phyloP scores from a whole-genome alignment of 148 eudicot genomes.

The Nyssa sinensis region DNA sequence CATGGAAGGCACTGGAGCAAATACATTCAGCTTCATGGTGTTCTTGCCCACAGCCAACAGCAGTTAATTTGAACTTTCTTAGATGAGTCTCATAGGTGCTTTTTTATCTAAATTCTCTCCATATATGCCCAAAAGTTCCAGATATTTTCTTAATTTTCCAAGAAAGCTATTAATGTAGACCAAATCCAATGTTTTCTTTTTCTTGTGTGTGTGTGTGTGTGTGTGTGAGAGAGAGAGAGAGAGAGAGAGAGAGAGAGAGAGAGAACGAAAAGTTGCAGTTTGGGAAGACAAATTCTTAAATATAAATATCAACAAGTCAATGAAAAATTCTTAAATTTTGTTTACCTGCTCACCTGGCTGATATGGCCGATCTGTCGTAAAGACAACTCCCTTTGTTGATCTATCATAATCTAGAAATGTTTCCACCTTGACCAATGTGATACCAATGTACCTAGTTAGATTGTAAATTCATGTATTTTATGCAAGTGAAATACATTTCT shows the following conservation, averaged over 20 bases:
- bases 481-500: background rate
- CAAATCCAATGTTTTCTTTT: background rate
- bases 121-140: too few relatives aligned
- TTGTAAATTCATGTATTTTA: constrained; percentile 3
- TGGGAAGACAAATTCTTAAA: background rate
- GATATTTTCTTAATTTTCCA: too few relatives aligned
- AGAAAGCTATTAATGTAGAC: too few relatives aligned
- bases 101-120: background rate
- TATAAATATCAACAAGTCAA: background rate
- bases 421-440: constrained; percentile 57
- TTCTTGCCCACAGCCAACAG: constrained; percentile 2
- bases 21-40: background rate
- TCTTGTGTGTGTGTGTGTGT: background rate
- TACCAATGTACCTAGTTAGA: constrained; percentile 8
- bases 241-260: background rate
- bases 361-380: constrained; percentile 84
- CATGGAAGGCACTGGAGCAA: background rate
- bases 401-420: constrained; percentile 89
- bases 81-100: background rate
- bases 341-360: constrained; percentile 99
- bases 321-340: constrained; percentile 8
- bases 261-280: background rate
- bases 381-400: constrained; percentile 83
- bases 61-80: background rate
- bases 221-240: too few relatives aligned